Evolutionary conservation across 176 grass and related monocot genomes (phyloP), one percentile per base, ranked within the genome.

Genomic region (Poa pratensis): DNA sequence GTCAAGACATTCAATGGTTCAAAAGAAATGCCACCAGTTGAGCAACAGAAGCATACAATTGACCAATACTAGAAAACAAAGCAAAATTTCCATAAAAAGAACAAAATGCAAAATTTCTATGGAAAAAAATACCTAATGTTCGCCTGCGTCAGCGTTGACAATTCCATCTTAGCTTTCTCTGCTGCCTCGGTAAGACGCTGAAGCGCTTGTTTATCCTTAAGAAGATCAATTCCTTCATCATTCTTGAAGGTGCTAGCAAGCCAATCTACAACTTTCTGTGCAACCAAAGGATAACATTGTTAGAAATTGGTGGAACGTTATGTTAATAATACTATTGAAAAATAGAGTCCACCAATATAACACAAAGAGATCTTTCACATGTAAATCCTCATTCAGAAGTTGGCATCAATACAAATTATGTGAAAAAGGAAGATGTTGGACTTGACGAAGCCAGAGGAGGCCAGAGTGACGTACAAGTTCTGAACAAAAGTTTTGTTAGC

Each of bases 171-270:
- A 15, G 96, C 91, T 87, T 99, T 99, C 82, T 99, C 96, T 50
- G 96, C 93, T 52, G 96, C 92, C 86, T 99, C 96, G 12, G 93
- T 99, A 65, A 99, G 90, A 55, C 93, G 88, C 76, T 99, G 96
- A 82, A 99, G 96, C 12, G 93, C 96, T 94, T 99, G 96, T 82
- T 99, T 99, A 69, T 99, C 93, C 84, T 96, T 96, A 18, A 99
- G 81, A 85, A 99, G 88, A 89, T 96, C 88, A 54, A 99, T 96
- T 50, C 96, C 91, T 73, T 99, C 96, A 82, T 99, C 89, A 84
- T 89, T 92, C 91, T 99, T 99, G 72, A 99, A 99, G 86, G 81
- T 87, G 54, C 35, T 79, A 91, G 96, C 90, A 81, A 96, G 93
- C 96, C 96, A 99, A 79, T 96, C 93, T 17, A 96, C 94, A 89